phyloP scores from a whole-genome alignment of 345 rosid genomes.

The Gossypium ekmanianum region DNA sequence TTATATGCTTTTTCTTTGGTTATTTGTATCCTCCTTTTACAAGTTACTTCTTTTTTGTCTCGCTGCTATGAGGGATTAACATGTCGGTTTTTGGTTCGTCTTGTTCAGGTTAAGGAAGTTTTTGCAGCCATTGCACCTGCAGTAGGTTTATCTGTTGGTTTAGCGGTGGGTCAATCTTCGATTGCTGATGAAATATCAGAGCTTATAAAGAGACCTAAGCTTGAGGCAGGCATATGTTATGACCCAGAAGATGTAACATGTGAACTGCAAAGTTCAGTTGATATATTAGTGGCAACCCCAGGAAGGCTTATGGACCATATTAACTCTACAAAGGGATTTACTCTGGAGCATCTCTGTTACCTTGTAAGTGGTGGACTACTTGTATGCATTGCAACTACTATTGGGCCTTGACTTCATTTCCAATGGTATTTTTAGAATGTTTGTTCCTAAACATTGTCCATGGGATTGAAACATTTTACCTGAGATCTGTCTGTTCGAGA shows the following conservation, averaged over 20 bases:
- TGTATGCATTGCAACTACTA: neutral
- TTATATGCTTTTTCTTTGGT: neutral
- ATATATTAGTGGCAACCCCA: conserved; percentile 92
- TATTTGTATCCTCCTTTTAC: neutral
- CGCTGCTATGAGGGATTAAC: neutral
- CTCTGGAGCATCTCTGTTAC: conserved; percentile 88
- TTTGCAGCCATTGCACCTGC: conserved; percentile 89
- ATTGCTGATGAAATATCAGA: conserved; percentile 77
- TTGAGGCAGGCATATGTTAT: conserved; percentile 83
- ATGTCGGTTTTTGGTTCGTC: conserved; percentile 12
- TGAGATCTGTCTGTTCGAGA: neutral
- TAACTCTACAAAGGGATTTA: conserved; percentile 77
- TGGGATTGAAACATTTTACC: conserved; percentile 5
- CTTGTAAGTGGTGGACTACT: conserved; percentile 42
- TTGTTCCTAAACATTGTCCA: neutral
- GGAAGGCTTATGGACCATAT: conserved; percentile 99
- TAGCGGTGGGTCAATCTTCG: conserved; percentile 93
- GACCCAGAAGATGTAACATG: conserved; percentile 56
- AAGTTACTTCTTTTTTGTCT: neutral
- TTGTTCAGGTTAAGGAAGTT: conserved; percentile 77
- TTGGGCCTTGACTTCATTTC: neutral
- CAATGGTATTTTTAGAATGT: neutral
- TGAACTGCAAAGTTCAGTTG: conserved; percentile 67
- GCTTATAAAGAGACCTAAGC: conserved; percentile 66
- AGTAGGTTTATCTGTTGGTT: conserved; percentile 89